Base-by-base conservation (phyloP, 345 rosid species). In the Eucalyptus polybractea region DNA sequence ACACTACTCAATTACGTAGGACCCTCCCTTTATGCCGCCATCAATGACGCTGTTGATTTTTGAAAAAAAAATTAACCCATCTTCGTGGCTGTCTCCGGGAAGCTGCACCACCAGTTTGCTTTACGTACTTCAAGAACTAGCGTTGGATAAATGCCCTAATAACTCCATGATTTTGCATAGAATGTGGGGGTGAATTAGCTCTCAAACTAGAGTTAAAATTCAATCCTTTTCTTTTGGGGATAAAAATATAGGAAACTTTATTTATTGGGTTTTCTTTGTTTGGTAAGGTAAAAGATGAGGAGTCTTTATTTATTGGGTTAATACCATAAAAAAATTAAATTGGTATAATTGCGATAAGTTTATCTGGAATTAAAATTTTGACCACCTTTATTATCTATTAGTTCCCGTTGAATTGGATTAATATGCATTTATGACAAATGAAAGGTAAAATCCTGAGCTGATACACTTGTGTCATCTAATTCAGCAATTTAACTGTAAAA, bases 1-100 rank as follows among this genome's bases (percentile, higher is more conserved):
- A 80, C 91, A 89, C 91, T 88, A 90, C 89, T 89, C 88, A 88
- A 88, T 51, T 37, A 37, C 87, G 13, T 89, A 56, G 88, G 89
- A 10, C 88, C 88, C 21, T 27, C 24, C 47, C 89, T 87, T 65
- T 86, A 44, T 88, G 54, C 54, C n/a, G 53, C 88, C 37, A 80
- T 88, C 83, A 62, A 45, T 90, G 67, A 50, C 81, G 50, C 80
- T 40, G 45, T 33, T 53, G 31, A 31, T 81, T 51, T 8, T 16
- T n/a, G 47, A 45, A 45, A 45, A 14, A 14, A 14, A 31, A 56
- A 24, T 56, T 29, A 24, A 3, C 33, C 76, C 76, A n/a, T 65
- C 76, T 65, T 65, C 40, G 0, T 15, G 76, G 76, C 37, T 14
- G 76, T 65, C 10, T 33, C 76, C 40, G 4, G 56, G 19, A 29